A percentile compares a stretch with the other conserved stretches of the same genome.
These are phyloP conservation scores for Globisporangium spinosum DNA, from an alignment of 352 stramenopile genomes.

Conservation along the genomic window DNA sequence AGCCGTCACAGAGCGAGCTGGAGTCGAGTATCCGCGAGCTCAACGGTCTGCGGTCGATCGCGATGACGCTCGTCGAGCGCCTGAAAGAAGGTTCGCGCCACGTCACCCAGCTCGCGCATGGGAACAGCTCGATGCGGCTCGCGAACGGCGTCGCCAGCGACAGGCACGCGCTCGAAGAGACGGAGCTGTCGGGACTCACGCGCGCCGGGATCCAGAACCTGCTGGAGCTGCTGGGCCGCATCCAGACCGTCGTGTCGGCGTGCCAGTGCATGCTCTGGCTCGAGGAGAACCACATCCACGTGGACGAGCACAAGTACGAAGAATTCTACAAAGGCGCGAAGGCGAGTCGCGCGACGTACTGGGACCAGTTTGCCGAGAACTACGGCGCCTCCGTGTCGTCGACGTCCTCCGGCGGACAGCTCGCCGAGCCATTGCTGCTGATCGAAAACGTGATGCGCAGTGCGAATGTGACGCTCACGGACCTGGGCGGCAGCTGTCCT, in stretches of 20 bases:
- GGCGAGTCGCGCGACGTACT: slow-evolving; percentile 44
- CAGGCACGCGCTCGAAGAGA: slow-evolving; percentile 44
- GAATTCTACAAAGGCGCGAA: slow-evolving; percentile 70
- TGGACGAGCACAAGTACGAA: slow-evolving; percentile 46
- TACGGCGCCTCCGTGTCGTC: slow-evolving; percentile 53
- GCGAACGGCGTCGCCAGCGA: slow-evolving; percentile 24
- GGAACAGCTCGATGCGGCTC: slow-evolving; percentile 18
- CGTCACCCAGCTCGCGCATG: slow-evolving; percentile 29
- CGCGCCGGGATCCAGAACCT: slow-evolving; percentile 61
- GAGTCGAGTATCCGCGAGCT: slow-evolving; percentile 51
- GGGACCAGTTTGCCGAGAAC: slow-evolving; percentile 65
- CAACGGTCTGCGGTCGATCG: slow-evolving; percentile 60
- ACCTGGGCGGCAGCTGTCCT: slow-evolving; percentile 38
- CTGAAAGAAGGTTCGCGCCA: slow-evolving; percentile 61
- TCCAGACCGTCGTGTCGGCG: slow-evolving; percentile 46
- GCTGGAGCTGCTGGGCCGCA: slow-evolving; percentile 61
- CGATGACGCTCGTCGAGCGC: slow-evolving; percentile 64
- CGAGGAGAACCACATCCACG: slow-evolving; percentile 44
- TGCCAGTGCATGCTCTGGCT: slow-evolving; percentile 73
- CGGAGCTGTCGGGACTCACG: slow-evolving; percentile 63
- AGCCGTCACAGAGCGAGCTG: slow-evolving; percentile 34
- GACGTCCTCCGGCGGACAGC: slow-evolving; percentile 37
- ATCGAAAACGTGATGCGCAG: slow-evolving; percentile 81
- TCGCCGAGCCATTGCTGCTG: slow-evolving; percentile 44
- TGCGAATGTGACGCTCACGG: slow-evolving; percentile 32